phyloP scores from a whole-genome alignment of 345 rosid species.

The Toxicodendron radicans region DNA sequence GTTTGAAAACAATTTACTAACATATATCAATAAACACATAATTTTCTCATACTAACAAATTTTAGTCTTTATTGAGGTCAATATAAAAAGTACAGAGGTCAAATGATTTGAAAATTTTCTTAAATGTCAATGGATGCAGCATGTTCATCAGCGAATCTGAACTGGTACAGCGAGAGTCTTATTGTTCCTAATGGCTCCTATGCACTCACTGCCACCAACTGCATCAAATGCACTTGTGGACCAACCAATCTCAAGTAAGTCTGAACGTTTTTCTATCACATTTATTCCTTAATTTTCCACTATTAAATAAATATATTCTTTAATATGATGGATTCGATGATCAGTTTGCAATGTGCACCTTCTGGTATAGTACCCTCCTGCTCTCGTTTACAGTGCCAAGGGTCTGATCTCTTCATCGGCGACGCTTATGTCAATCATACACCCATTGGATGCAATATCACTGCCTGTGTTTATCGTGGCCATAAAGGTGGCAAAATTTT shows the following conservation, averaged over 20 bases:
- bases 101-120: too few relatives aligned
- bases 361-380: constrained; percentile 17
- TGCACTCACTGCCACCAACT: constrained; percentile 26
- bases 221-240: constrained; percentile 32
- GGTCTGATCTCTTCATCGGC: constrained; percentile 26
- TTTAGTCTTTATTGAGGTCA: too few relatives aligned
- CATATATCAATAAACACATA: too few relatives aligned
- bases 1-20: too few relatives aligned
- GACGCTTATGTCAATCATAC: background rate
- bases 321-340: background rate
- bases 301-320: too few relatives aligned
- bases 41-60: too few relatives aligned
- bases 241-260: constrained; percentile 19
- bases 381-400: constrained; percentile 28
- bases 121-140: constrained; percentile 16
- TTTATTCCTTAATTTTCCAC: too few relatives aligned
- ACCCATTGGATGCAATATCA: constrained; percentile 21
- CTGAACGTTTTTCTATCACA: too few relatives aligned
- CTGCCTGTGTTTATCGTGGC: constrained; percentile 26
- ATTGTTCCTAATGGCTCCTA: constrained; percentile 29
- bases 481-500: constrained; percentile 27
- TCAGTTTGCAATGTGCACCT: constrained; percentile 25
- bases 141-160: constrained; percentile 26
- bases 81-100: too few relatives aligned
- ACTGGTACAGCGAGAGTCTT: constrained; percentile 24